A percentile compares a stretch with the other conserved stretches of the same genome.
These are phyloP conservation scores for Aspergillus bertholletiae DNA, from an alignment of 495 filamentous ascomycete genomes.

Conservation along the genomic window DNA sequence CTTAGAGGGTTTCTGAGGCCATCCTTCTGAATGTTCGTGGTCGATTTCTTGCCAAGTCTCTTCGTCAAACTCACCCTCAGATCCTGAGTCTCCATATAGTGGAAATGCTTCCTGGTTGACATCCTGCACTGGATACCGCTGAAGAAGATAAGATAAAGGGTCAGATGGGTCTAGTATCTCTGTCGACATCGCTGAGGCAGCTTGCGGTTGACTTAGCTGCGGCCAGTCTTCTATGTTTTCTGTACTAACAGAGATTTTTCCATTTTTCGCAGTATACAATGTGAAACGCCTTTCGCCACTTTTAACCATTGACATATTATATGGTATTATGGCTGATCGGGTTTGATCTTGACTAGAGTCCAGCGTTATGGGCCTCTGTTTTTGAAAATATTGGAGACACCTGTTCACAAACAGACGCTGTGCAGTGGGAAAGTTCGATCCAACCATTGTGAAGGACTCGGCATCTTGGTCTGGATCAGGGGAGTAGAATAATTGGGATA, in stretches of 20 bases:
- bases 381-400: conserved; percentile 20
- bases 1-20: conserved; percentile 10
- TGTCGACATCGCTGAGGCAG: not conserved
- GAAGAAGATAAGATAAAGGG: conserved; percentile 24
- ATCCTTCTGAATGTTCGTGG: conserved; percentile 40
- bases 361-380: conserved; percentile 17
- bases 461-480: conserved; percentile 11
- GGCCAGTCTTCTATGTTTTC: conserved; percentile 22
- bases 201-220: conserved; percentile 3
- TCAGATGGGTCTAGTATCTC: conserved; percentile 1
- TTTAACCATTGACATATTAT: conserved; percentile 9
- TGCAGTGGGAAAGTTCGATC: conserved; percentile 17
- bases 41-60: conserved; percentile 63
- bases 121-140: conserved; percentile 42
- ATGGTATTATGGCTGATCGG: conserved; percentile 25
- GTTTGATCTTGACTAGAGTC: not conserved
- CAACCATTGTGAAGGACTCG: conserved; percentile 13
- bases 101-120: conserved; percentile 53
- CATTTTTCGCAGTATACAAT: conserved; percentile 20
- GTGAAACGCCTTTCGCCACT: conserved; percentile 19
- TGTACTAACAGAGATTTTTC: conserved; percentile 20
- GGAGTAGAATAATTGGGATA: conserved; percentile 23
- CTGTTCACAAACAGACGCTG: conserved; percentile 25
- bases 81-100: conserved; percentile 61
- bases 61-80: conserved; percentile 50